A percentile compares a stretch with the other conserved stretches of the same genome.
Evolutionary conservation across 192 early-diverging fungal genomes (phyloP).

Genomic region (Dissophora ornata): DNA sequence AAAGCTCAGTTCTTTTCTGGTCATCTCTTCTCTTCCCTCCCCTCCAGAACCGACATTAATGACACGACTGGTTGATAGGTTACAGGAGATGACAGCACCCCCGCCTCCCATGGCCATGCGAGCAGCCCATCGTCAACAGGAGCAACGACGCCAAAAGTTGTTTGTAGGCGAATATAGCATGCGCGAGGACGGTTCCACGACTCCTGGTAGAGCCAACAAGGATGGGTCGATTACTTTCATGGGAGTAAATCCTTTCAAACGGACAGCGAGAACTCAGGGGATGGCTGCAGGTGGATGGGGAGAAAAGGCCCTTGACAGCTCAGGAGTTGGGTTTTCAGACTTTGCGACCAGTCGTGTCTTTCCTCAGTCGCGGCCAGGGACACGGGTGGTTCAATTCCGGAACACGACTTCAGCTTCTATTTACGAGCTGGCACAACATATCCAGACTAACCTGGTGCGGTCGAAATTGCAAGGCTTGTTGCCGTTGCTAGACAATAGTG

Average conservation of each 20-base stretch:
- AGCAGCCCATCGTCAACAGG: conserved; percentile 35
- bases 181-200: not conserved
- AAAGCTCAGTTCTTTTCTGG: not conserved
- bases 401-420: conserved; percentile 22
- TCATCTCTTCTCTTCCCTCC: not conserved
- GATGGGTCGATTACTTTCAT: conserved; percentile 17
- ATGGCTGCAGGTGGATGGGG: conserved; percentile 39
- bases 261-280: conserved; percentile 27
- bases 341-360: conserved; percentile 8
- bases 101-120: conserved; percentile 48
- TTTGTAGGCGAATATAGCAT: conserved; percentile 51
- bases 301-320: not conserved
- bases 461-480: conserved; percentile 5
- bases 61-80: conserved; percentile 26
- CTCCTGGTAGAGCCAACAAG: not conserved
- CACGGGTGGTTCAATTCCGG: conserved; percentile 8
- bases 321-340: not conserved
- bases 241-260: conserved; percentile 46
- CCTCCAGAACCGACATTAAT: conserved; percentile 33
- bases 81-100: conserved; percentile 47
- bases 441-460: conserved; percentile 24
- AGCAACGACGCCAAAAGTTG: conserved; percentile 38
- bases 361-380: not conserved
- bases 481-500: not conserved
- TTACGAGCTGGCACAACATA: conserved; percentile 31